Base-by-base conservation (phyloP, 306 rosid genomes). In the Inga leiocalycina region DNA sequence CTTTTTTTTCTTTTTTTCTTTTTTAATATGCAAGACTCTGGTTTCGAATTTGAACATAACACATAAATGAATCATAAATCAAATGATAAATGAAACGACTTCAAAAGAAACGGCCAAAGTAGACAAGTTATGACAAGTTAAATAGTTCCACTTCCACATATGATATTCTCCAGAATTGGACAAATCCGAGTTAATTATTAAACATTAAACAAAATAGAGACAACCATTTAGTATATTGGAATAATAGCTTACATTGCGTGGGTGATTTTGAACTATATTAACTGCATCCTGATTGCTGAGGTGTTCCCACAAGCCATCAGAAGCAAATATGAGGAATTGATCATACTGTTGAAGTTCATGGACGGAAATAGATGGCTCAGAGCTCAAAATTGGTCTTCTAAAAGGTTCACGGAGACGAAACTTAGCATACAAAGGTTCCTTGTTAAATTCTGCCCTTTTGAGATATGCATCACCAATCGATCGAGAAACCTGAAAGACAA, bases 271-370 rank as follows among this genome's bases (percentile, higher is more conserved):
- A 66, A 91, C 90, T 32, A 88, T 86, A 79, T 91, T 90, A 81
- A 91, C 94, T 0, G 94, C 94, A 39, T 86, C 91, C 80, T 91
- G 92, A 69, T 91, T 91, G 86, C 81, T 86, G n/a, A 91, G 83
- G 86, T 91, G 94, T 86, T 91, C 94, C 94, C 94, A 91, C 54
- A 91, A 76, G 45, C 94, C 94, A 86, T 91, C 94, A 14, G 94
- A 91, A 17, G 92, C 94, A 75, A 89, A 88, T 84, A 91, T 89
- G 71, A 91, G 80, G 74, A 91, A 89, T 19, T 83, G 91, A 77
- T 91, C 92, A 5, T 86, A 84, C 22, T 86, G 84, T 76, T 89
- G 87, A 72, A 91, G 89, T 44, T 86, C 91, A 79, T 82, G 86
- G 49, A 68, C 83, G 9, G 94, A 80, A 64, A 91, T 84, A 10